Base-by-base conservation (phyloP, 352 stramenopile genomes). In the Globisporangium radiosum region DNA sequence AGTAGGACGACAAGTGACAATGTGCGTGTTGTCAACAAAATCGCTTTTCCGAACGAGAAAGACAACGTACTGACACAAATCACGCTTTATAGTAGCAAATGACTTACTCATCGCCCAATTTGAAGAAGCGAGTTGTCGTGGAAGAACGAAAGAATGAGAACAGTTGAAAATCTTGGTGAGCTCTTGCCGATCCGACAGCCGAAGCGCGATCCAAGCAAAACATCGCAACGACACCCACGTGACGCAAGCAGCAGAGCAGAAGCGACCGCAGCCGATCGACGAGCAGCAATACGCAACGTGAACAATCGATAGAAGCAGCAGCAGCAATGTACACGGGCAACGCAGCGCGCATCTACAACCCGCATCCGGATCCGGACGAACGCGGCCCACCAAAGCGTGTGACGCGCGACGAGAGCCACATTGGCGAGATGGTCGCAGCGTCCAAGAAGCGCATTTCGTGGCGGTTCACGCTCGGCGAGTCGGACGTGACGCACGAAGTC, bases 361-460 rank as follows among this genome's bases (percentile, higher is more conserved):
- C 77, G 11, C 74, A 73, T 9, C 73, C 78, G 52, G 83, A 92
- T 54, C 81, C 81, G 36, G 64, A 81, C 48, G 82, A 94, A 66
- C 66, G 66, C 38, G 85, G 81, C 0, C 81, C 81, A 47, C 81
- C 83, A 38, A 89, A 88, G 54, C 85, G 85, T 57, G 71, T 92
- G 37, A 63, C 75, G 49, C 79, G 81, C 25, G 81, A 91, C 33
- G 81, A 92, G 59, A 81, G 78, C 53, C 76, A 92, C 63, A 85
- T 94, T 43, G 85, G 85, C 48, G 81, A 92, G 71, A 77, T 79
- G 55, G 73, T 95, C 19, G 61, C 86, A 42, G 69, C 87, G 66
- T 91, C 82, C 54, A 95, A 94, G 76, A 94, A 95, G 57, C 76
- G 82, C 52, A 70, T 94, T 39, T 92, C 81, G 17, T 94, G 86